These are phyloP conservation scores for Bjerkandera adusta DNA, from an alignment of 1,284 basidiomycete species.

Conservation along the genomic window DNA sequence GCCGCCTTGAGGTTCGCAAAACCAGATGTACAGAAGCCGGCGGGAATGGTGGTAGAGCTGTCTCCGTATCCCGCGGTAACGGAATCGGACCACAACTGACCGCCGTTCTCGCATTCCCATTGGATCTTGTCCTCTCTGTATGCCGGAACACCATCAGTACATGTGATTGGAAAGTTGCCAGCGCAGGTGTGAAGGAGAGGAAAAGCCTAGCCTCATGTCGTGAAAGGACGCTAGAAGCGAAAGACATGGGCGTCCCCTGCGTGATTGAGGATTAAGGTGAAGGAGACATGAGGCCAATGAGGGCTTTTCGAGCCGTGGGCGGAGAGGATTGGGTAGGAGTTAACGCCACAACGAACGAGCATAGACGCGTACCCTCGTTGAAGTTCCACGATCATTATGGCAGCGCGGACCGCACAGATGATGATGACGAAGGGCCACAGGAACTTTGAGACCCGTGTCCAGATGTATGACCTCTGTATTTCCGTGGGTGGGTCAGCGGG, in stretches of 20 bases:
- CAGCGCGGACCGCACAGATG: constrained; percentile 62
- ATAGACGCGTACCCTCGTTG: constrained; percentile 55
- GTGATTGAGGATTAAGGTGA: constrained; percentile 2
- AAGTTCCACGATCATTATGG: constrained; percentile 74
- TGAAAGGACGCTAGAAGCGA: neutral
- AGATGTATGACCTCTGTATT: constrained; percentile 67
- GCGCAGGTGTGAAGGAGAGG: constrained; percentile 4
- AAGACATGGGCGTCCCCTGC: neutral
- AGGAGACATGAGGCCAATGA: neutral
- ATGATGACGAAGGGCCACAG: constrained; percentile 74
- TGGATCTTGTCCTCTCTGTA: constrained; percentile 64
- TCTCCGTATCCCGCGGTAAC: constrained; percentile 40
- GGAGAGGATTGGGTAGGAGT: constrained; percentile 9
- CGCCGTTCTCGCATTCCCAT: constrained; percentile 78
- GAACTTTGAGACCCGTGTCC: constrained; percentile 66
- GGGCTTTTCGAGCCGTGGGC: constrained; percentile 14
- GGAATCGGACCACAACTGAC: constrained; percentile 59
- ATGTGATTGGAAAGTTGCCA: constrained; percentile 3
- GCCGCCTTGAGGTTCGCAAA: constrained; percentile 64
- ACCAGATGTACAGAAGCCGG: constrained; percentile 60
- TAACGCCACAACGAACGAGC: constrained; percentile 6
- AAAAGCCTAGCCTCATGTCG: constrained; percentile 1
- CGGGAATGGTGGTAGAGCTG: constrained; percentile 48
- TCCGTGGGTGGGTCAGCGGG: constrained; percentile 2
- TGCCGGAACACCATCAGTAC: constrained; percentile 14